Evolutionary conservation across 371 early-diverging fungal species (phyloP), one percentile per base, ranked within the genome.

Genomic region (Hamiltosporidium tvaerminnensis): DNA sequence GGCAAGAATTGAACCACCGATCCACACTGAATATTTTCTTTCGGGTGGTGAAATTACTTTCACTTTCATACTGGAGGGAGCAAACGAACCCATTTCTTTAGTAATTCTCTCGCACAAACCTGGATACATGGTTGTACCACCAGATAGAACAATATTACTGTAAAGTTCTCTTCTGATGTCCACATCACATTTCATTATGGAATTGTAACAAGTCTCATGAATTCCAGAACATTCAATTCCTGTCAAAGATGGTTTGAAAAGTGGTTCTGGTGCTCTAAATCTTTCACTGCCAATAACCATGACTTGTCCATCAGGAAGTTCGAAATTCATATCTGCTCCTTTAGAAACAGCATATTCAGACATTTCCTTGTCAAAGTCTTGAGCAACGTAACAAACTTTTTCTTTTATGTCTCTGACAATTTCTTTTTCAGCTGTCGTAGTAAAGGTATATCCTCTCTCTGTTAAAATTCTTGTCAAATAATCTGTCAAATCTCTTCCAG

Each of bases 21-120:
- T 96, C 96, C 97, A 98, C 80, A 94, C 96, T 73, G 92, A 91
- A 89, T 96, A 96, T 83, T 97, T 97, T 79, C 96, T 87, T 82
- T 98, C 96, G 60, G 96, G 94, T 57, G 96, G 96, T 69, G 96
- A 92, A 69, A 96, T 91, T 76, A 98, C 92, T 87, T 92, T 90
- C 83, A 96, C 87, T 85, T 91, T 91, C 88, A 92, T 93, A 74
- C 89, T 86, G 70, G 90, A 86, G 53, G 96, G 91, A 48, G 96
- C 95, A 68, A 96, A 81, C 52, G 89, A 86, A 65, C 90, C 87
- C 78, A 96, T 88, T 82, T 98, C 99, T 81, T 89, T 88, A 80
- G 90, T 89, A 85, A 96, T 87, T 74, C 94, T 73, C 47, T 80
- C 75, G 44, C 88, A 84, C 86, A 95, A 85, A 33, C 73, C 75